phyloP scores from a whole-genome alignment of 768 basidiomycete species.

The Hydnomerulius pinastri region DNA sequence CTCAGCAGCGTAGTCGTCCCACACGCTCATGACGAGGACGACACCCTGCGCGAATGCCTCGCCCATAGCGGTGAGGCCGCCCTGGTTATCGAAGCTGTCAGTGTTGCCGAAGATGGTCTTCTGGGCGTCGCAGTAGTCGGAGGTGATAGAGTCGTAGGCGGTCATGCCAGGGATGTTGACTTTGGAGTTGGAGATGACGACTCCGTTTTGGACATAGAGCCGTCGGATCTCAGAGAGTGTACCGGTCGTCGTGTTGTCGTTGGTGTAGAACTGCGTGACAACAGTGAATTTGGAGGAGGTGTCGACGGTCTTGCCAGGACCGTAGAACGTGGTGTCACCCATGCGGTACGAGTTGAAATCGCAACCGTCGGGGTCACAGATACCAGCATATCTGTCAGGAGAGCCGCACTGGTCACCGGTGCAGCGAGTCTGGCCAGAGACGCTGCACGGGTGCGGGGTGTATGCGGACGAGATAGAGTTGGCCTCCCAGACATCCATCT shows the following conservation, averaged over 20 bases:
- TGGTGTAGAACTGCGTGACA: slow-evolving; percentile 59
- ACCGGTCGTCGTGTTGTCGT: slow-evolving; percentile 45
- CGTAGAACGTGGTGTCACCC: slow-evolving; percentile 50
- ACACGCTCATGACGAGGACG: too few species aligned
- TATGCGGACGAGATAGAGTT: slow-evolving; percentile 52
- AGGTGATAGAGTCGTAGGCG: slow-evolving; percentile 49
- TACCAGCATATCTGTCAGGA: slow-evolving; percentile 22
- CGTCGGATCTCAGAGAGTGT: slow-evolving; percentile 55
- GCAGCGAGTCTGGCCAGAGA: slow-evolving; percentile 44
- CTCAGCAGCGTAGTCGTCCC: too few species aligned
- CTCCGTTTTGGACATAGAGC: slow-evolving; percentile 54
- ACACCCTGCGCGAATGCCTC: too few species aligned
- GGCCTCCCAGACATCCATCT: slow-evolving; percentile 65
- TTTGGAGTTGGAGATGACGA: slow-evolving; percentile 52
- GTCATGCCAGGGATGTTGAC: slow-evolving; percentile 46
- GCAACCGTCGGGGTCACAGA: slow-evolving; percentile 59
- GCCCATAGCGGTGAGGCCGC: too few species aligned
- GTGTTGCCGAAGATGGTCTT: too few species aligned
- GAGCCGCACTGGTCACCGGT: background rate
- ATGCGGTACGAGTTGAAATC: slow-evolving; percentile 65
- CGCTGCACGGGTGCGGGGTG: slow-evolving; percentile 54
- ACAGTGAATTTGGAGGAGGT: slow-evolving; percentile 54
- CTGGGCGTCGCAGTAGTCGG: too few species aligned
- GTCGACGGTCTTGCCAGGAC: slow-evolving; percentile 50
- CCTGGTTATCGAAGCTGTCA: too few species aligned